These are phyloP conservation scores for Cajanus cajan DNA, from an alignment of 306 rosid genomes.

Conservation along the genomic window DNA sequence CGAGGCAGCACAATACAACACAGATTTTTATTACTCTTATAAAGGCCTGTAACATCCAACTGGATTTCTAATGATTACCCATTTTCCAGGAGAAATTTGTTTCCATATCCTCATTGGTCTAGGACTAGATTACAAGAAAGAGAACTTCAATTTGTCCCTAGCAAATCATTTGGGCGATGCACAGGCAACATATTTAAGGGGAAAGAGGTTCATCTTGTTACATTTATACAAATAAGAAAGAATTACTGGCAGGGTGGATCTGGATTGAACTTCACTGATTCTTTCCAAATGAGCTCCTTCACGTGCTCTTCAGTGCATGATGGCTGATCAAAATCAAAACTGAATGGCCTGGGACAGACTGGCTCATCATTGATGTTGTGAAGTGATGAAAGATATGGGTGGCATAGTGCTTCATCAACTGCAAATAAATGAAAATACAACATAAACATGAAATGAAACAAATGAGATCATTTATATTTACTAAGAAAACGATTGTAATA, in stretches of 20 bases:
- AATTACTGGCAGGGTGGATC: slow-evolving; percentile 64
- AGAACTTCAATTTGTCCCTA: slow-evolving; percentile 33
- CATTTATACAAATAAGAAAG: slow-evolving; percentile 39
- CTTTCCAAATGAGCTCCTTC: slow-evolving; percentile 95
- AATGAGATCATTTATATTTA: not conserved
- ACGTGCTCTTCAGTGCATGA: slow-evolving; percentile 89
- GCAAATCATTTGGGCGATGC: slow-evolving; percentile 34
- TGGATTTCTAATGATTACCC: slow-evolving; percentile 12
- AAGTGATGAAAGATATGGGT: slow-evolving; percentile 81
- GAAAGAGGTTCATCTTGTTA: slow-evolving; percentile 34
- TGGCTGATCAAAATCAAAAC: slow-evolving; percentile 90
- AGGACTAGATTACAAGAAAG: slow-evolving; percentile 41
- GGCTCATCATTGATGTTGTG: slow-evolving; percentile 86
- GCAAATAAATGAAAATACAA: slow-evolving; percentile 29
- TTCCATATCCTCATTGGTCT: slow-evolving; percentile 22
- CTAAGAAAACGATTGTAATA: not conserved
- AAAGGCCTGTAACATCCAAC: slow-evolving; percentile 34
- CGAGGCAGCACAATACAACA: slow-evolving; percentile 26
- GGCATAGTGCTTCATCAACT: slow-evolving; percentile 95
- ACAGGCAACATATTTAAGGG: slow-evolving; percentile 31
- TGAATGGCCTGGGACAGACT: slow-evolving; percentile 75
- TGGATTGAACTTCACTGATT: slow-evolving; percentile 89
- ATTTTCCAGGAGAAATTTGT: slow-evolving; percentile 33
- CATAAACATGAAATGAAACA: not conserved
- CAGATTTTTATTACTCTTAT: slow-evolving; percentile 35